Base-by-base conservation (phyloP, 306 rosid genomes). In the Citrullus mucosospermus region DNA sequence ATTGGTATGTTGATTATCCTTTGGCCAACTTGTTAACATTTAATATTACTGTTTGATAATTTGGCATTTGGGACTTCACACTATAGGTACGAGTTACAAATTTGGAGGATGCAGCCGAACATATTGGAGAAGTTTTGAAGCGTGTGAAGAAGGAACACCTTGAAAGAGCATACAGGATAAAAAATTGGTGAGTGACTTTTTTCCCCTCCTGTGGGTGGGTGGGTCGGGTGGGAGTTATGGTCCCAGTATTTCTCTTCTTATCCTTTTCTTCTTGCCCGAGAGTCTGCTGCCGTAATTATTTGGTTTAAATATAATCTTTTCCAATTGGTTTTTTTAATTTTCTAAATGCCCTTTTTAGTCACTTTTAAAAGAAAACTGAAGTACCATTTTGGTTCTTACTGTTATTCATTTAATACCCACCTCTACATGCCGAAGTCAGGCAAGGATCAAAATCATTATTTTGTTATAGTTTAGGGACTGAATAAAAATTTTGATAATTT, bases 71-170 rank as follows among this genome's bases (percentile, higher is more conserved):
- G 56, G 58, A 41, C 18, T 25, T 83, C 77, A 41, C 6, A 17
- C 53, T 2, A 0, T 85, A 95, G 99, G 99, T 95, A 63, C 97
- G 97, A 55, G 97, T 95, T 62, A 95, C 99, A 75, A 95, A 95
- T 83, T 80, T 95, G 89, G 85, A 85, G 82, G 99, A 95, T 91
- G 93, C 99, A 51, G 17, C 97, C 12, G 99, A 92, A 82, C 99
- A 91, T 81, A 95, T 95, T 17, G 99, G 93, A 54, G 99, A 95
- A 84, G 99, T 95, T 74, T 83, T 95, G 86, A 89, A 87, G 82
- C 99, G 99, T 44, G 99, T 95, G 83, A 91, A 95, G 91, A 88
- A 84, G 86, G 87, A 84, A 67, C 96, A 95, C 85, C 81, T 92
- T 80, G 80, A 83, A 88, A 91, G 99, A 87, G 99, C 97, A 57